Conservation (phyloP, 2,329 filamentous ascomycete genomes). For the Metarhizium brunneum region DNA sequence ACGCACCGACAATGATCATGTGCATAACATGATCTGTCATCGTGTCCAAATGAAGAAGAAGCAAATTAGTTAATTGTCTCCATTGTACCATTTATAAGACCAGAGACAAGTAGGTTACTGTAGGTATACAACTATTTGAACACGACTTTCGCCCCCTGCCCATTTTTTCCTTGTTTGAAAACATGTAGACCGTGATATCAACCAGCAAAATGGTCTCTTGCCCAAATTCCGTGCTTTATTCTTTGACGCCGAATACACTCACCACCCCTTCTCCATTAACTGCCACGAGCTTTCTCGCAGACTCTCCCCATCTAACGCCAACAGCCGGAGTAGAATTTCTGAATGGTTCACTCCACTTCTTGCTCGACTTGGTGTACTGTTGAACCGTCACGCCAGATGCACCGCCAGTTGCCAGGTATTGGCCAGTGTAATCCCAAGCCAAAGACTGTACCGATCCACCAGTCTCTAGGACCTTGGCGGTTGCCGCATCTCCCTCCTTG, state of each 20-base stretch:
- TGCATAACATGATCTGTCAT: not conserved
- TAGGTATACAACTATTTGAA: constrained; percentile 1
- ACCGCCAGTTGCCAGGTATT: constrained; percentile 79
- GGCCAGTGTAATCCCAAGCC: constrained; percentile 89
- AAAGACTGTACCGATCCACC: constrained; percentile 69
- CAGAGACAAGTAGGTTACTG: not conserved
- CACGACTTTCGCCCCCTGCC: not conserved
- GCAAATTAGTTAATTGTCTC: not conserved
- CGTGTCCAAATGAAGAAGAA: not conserved
- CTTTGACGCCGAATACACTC: constrained; percentile 55
- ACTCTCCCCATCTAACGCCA: constrained; percentile 67
- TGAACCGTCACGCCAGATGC: constrained; percentile 76
- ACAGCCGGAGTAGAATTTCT: constrained; percentile 65
- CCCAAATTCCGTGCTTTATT: constrained; percentile 17
- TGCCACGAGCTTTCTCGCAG: constrained; percentile 64
- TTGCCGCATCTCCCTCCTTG: constrained; percentile 75
- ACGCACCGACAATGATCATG: too few relatives aligned
- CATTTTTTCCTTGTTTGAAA: not conserved
- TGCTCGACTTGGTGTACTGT: constrained; percentile 78
- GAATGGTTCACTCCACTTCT: constrained; percentile 82
- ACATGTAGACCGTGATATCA: not conserved
- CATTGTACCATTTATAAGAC: too few relatives aligned
- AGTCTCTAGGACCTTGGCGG: constrained; percentile 77
- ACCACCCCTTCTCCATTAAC: constrained; percentile 69
- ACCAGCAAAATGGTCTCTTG: not conserved